Evolutionary conservation across 1,284 basidiomycete genomes (phyloP).

Genomic region (Boletus sp.): DNA sequence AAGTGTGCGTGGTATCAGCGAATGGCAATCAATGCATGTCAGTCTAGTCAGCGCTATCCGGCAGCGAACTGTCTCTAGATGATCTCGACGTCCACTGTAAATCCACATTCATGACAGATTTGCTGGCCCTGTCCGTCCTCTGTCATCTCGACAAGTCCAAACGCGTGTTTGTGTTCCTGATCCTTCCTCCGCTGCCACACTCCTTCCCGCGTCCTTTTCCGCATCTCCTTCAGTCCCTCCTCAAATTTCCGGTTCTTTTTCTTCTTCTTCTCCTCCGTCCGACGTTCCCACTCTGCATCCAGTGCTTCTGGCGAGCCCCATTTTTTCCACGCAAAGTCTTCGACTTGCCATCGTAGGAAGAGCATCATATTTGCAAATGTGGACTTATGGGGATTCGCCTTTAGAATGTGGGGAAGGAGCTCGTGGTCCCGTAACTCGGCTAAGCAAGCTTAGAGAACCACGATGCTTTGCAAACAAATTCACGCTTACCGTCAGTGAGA

Average conservation of each 20-base stretch:
- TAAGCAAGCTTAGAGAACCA: slow-evolving; percentile 28
- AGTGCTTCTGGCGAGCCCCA: slow-evolving; percentile 94
- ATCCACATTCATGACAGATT: slow-evolving; percentile 82
- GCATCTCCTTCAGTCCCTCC: slow-evolving; percentile 75
- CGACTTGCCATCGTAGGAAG: slow-evolving; percentile 91
- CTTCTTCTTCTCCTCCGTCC: slow-evolving; percentile 81
- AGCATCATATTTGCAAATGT: slow-evolving; percentile 99
- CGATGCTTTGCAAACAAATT: neutral
- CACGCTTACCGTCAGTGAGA: slow-evolving; percentile 77
- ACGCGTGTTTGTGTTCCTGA: slow-evolving; percentile 82
- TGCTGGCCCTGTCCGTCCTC: slow-evolving; percentile 59
- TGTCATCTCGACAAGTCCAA: slow-evolving; percentile 55
- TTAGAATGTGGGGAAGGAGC: slow-evolving; percentile 88
- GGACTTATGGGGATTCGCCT: slow-evolving; percentile 95
- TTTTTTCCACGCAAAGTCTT: slow-evolving; percentile 95
- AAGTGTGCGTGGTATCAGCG: too few relatives aligned
- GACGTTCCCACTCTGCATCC: slow-evolving; percentile 83
- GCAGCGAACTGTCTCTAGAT: too few relatives aligned
- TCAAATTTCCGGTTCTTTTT: slow-evolving; percentile 95
- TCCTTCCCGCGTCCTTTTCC: slow-evolving; percentile 83
- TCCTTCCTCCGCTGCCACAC: slow-evolving; percentile 87
- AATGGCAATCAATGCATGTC: too few relatives aligned
- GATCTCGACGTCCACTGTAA: slow-evolving; percentile 82
- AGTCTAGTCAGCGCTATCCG: too few relatives aligned
- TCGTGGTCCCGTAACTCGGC: slow-evolving; percentile 93